phyloP scores from a whole-genome alignment of 257 asterid species.

The Rhazya stricta region DNA sequence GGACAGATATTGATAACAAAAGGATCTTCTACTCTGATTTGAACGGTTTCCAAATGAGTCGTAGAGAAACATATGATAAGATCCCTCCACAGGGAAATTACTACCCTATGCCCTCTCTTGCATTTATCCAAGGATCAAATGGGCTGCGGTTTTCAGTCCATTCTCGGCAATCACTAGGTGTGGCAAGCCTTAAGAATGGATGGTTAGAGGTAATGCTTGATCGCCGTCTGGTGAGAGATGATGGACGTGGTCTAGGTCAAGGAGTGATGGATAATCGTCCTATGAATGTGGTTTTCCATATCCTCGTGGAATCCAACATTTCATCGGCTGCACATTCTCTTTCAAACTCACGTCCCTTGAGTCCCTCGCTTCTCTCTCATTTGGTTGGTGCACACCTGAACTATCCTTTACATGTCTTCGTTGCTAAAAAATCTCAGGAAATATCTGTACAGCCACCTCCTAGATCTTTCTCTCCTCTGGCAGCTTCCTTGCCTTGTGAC shows the following conservation, averaged over 20 bases:
- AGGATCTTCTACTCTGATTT: constrained; percentile 79
- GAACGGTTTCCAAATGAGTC: constrained; percentile 94
- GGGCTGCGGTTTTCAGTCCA: constrained; percentile 90
- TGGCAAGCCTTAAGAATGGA: constrained; percentile 77
- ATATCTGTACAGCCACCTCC: constrained; percentile 96
- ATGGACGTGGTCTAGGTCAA: constrained; percentile 96
- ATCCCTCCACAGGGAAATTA: constrained; percentile 94
- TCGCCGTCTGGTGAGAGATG: constrained; percentile 73
- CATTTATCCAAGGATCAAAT: constrained; percentile 63
- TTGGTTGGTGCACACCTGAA: constrained; percentile 75
- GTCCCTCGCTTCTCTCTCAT: constrained; percentile 92
- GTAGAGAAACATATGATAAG: constrained; percentile 87
- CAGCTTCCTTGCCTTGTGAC: constrained; percentile 79
- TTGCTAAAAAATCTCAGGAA: constrained; percentile 76
- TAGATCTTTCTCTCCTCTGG: constrained; percentile 75
- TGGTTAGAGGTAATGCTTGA: constrained; percentile 95
- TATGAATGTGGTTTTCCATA: constrained; percentile 76
- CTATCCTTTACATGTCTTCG: constrained; percentile 63
- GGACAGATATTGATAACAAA: constrained; percentile 62
- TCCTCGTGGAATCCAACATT: constrained; percentile 62
- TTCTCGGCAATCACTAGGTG: constrained; percentile 83
- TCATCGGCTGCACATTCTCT: constrained; percentile 40
- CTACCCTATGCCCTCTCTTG: constrained; percentile 95
- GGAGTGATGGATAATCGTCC: constrained; percentile 93
- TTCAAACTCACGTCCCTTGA: constrained; percentile 41